Evolutionary conservation across 2,329 filamentous ascomycete species (phyloP), one percentile per base, ranked within the genome.

Genomic region (Dactylellina parvicollis): DNA sequence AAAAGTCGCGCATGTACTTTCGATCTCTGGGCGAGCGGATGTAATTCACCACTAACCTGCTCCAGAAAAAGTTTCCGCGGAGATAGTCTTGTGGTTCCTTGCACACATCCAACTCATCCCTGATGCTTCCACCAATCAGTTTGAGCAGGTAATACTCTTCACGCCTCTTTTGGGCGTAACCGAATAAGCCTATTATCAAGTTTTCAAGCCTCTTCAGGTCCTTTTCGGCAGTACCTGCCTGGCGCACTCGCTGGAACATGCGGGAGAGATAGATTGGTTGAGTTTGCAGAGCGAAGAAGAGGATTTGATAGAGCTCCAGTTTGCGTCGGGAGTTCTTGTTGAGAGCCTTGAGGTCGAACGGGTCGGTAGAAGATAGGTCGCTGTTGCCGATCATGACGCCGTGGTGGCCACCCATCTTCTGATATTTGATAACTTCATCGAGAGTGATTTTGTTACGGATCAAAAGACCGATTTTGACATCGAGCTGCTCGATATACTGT

Each of bases 361-460:
- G 92, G 80, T 97, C 96, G 73, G 90, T 89, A 1, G 92, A 96
- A 1, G 90, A 87, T 74, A 96, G 93, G 55, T 93, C 88, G n/a
- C 88, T 90, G 81, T 95, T 97, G 67, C 91, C 91, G 52, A 99
- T 84, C 28, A 98, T 86, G 71, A 88, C 91, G 75, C 92, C 90
- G 20, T 93, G 89, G 78, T 95, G 90, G 1, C 94, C 93, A 64
- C 95, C 95, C 78, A 95, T 97, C 83, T 90, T 94, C 79, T 99
- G 95, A 79, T 98, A 95, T 78, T 92, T 92, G 62, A 99, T 91
- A 26, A 99, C 95, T 82, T 99, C 96, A 79, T 99, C 95, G 2
- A 99, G 85, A 0, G 95, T 98, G 79, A 99, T 99, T 82, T 99
- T 99, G 86, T 99, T 99, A 85, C 98, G 98, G 78, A 99, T 95